These are phyloP conservation scores for Pseudogymnoascus sp. DNA, from an alignment of 2,329 filamentous ascomycete species.

Conservation along the genomic window DNA sequence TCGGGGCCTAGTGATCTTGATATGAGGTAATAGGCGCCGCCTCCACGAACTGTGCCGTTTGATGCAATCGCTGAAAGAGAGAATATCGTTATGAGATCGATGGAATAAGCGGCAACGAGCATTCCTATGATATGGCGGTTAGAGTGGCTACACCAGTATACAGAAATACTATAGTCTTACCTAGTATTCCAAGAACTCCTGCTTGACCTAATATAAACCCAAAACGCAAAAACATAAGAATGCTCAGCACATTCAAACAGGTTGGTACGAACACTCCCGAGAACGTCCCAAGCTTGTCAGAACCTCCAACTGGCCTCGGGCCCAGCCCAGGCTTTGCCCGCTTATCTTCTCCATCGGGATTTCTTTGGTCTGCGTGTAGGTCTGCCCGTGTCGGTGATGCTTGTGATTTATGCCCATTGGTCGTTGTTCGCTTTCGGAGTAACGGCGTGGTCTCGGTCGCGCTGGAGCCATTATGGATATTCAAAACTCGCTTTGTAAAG, in stretches of 20 bases:
- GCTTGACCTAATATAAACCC: slow-evolving; percentile 76
- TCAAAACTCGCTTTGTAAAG: slow-evolving; percentile 21
- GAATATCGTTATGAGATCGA: slow-evolving; percentile 77
- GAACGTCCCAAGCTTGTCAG: slow-evolving; percentile 65
- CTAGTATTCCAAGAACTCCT: slow-evolving; percentile 72
- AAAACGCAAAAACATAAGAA: slow-evolving; percentile 88
- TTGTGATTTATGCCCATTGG: slow-evolving; percentile 2
- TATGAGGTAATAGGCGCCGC: slow-evolving; percentile 83
- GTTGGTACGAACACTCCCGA: slow-evolving; percentile 81
- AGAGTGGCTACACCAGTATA: background rate
- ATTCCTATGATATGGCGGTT: slow-evolving; percentile 45
- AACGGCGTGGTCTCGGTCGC: slow-evolving; percentile 5
- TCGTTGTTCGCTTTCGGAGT: slow-evolving; percentile 11
- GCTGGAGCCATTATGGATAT: slow-evolving; percentile 15
- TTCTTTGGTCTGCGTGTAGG: background rate
- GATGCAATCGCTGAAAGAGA: slow-evolving; percentile 85
- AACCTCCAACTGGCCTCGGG: slow-evolving; percentile 33
- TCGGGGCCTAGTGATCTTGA: slow-evolving; percentile 79
- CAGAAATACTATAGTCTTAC: slow-evolving; percentile 38
- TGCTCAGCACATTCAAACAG: slow-evolving; percentile 82
- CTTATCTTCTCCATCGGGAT: background rate
- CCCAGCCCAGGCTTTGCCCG: slow-evolving; percentile 31
- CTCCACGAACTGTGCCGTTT: slow-evolving; percentile 81
- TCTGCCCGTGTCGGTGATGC: background rate
- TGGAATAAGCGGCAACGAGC: slow-evolving; percentile 66